Conservation (phyloP, 1,284 basidiomycete species). For the Agroathelia rolfsii region DNA sequence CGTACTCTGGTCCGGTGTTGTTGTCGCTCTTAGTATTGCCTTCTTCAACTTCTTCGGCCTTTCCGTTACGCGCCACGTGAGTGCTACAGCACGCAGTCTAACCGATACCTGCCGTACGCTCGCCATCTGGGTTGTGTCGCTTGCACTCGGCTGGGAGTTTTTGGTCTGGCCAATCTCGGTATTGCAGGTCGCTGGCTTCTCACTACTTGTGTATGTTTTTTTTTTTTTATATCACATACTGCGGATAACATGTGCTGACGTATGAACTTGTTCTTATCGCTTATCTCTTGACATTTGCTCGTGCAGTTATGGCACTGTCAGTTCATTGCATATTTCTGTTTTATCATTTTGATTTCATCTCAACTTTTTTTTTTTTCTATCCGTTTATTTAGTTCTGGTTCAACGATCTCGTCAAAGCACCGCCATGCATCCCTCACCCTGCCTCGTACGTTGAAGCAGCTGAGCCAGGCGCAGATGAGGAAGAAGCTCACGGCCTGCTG, state of each 20-base stretch:
- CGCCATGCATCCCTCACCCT: constrained; percentile 41
- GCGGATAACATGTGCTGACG: no score
- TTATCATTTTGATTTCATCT: constrained; percentile 2
- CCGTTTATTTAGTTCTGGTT: constrained; percentile 53
- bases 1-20: constrained; percentile 72
- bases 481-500: constrained; percentile 42
- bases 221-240: no score
- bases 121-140: constrained; percentile 82
- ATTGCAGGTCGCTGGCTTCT: constrained; percentile 85
- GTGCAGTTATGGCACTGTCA: constrained; percentile 19
- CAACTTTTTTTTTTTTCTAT: constrained; percentile 7
- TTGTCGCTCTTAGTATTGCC: constrained; percentile 79
- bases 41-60: constrained; percentile 95
- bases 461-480: constrained; percentile 22
- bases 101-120: constrained; percentile 96
- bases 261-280: no score
- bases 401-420: constrained; percentile 61
- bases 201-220: constrained; percentile 73
- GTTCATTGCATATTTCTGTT: constrained; percentile 7
- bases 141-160: constrained; percentile 88
- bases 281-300: no score
- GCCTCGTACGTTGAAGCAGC: constrained; percentile 22
- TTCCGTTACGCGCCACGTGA: constrained; percentile 84
- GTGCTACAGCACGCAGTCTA: constrained; percentile 80
- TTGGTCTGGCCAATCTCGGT: constrained; percentile 77